These are phyloP conservation scores for Beauveria medogensis DNA, from an alignment of 2,329 filamentous ascomycete species.

Conservation along the genomic window DNA sequence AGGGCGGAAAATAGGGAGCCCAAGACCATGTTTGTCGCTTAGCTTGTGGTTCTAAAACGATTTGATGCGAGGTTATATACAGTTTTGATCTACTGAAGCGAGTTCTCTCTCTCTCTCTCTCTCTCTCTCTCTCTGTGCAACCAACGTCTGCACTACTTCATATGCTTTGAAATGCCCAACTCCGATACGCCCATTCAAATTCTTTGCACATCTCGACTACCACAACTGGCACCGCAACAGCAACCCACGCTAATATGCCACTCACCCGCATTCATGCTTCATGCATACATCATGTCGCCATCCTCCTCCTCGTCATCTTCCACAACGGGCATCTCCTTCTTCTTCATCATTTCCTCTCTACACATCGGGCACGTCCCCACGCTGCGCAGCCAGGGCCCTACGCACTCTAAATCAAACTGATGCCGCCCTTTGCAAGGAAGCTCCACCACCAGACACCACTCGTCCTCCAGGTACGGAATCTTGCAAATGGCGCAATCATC, in stretches of 20 bases:
- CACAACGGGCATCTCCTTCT: conserved; percentile 36
- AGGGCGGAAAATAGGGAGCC: background rate
- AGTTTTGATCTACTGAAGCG: background rate
- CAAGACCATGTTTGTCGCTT: background rate
- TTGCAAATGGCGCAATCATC: conserved; percentile 57
- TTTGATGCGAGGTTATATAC: background rate
- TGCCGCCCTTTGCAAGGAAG: conserved; percentile 53
- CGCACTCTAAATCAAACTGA: conserved; percentile 59
- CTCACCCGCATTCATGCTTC: background rate
- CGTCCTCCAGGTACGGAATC: conserved; percentile 52
- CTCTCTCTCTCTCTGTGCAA: too few species aligned
- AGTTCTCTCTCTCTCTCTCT: background rate
- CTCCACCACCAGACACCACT: conserved; percentile 55
- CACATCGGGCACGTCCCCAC: conserved; percentile 60
- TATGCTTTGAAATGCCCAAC: conserved; percentile 15
- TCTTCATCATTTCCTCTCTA: conserved; percentile 50
- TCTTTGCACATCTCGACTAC: background rate
- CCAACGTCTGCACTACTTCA: background rate
- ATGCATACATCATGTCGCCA: conserved; percentile 40
- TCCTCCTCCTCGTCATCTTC: conserved; percentile 45
- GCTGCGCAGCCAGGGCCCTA: conserved; percentile 55
- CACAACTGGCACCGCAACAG: conserved; percentile 6
- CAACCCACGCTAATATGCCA: background rate
- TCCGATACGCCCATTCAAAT: conserved; percentile 14
- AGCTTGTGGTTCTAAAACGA: too few species aligned